Evolutionary conservation across 2,329 filamentous ascomycete species (phyloP), one percentile per base, ranked within the genome.

Genomic region (Penicillium expansum): DNA sequence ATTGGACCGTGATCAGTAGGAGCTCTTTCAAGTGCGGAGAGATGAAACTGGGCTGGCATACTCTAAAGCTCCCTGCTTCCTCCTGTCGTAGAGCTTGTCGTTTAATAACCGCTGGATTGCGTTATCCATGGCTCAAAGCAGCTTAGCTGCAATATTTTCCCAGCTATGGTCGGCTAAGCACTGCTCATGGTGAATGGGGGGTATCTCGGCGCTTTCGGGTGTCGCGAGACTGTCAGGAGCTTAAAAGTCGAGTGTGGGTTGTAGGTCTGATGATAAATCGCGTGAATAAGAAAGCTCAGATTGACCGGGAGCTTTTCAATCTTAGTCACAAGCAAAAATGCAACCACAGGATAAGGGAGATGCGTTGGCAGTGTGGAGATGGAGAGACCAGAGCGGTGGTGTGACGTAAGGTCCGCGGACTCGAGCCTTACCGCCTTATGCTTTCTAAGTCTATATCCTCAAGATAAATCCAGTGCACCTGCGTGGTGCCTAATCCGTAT

Each of bases 1-100:
- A 39, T 18, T 33, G 38, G 20, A 55, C 37, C 11, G 18, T 18
- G 16, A 30, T 56, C 22, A 56, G 54, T 32, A 35, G 30, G 22
- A 0, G 29, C 20, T 42, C 42, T n/a, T 47, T 20, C 38, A 20
- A 27, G 29, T 24, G 37, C 10, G 22, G 37, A 32, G 41, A 10
- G 32, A 22, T 42, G 30, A 32, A 42, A 49, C 30, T 35, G 22
- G 37, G 44, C 14, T 38, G 44, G 80, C 89, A 70, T 86, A 96
- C 92, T 99, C 94, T 56, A 99, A 85, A 67, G 95, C 94, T 63
- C 94, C 94, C 70, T 92, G 88, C 77, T 99, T 99, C 73, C 95
- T 86, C 81, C 95, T 96, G 74, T 99, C 94, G 76, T 99, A 99
- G 72, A 97, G 88, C 84, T 97, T 99, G 79, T 99, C 94, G 74